Base-by-base conservation (phyloP, 2,329 filamentous ascomycete species). In the Penicillium sclerotiorum region DNA sequence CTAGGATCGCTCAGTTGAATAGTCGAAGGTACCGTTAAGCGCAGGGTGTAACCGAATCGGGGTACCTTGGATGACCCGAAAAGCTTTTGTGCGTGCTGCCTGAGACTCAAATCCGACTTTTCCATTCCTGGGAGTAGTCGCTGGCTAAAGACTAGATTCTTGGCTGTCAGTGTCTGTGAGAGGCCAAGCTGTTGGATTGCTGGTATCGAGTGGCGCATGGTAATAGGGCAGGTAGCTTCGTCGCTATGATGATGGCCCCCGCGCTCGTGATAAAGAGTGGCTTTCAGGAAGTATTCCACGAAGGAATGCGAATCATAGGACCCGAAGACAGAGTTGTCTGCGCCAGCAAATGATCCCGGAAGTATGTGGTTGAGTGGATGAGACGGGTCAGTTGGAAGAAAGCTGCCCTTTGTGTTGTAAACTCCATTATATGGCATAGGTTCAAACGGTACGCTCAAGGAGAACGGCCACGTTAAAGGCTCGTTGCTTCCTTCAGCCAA, bases 231-330 rank as follows among this genome's bases (percentile, higher is more conserved):
- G 7, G 53, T 53, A 5, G 58, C 52, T 5, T 37, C 51, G 23
- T 38, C 12, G 8, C n/a, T 33, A 15, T 47, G 25, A 4, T 37
- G 25, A 8, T 43, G 9, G 4, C 28, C 38, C 32, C 36, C 2
- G 9, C 20, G 1, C 25, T 45, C 53, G 3, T 33, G 12, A 32
- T 53, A 55, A 2, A 73, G 28, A 2, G 55, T 50, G 0, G 70
- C 70, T 25, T 68, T 49, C 1, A 76, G 49, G 9, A 58, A 63
- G 35, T 75, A 75, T 37, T 76, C 69, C n/a, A 71, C 67, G 15
- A 23, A 12, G 8, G 15, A 18, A 5, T 11, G 8, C 22, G 40
- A 43, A 5, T 25, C 25, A 20, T 13, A 3, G 8, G 59, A 68
- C 3, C 53, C 51, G 17, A 68, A 57, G n/a, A 49, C 54, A 3